Percentiles rank a stretch among this genome's conserved stretches.
Evolutionary conservation across 441 rosid species (phyloP).

Genomic region (Kokia cookei): DNA sequence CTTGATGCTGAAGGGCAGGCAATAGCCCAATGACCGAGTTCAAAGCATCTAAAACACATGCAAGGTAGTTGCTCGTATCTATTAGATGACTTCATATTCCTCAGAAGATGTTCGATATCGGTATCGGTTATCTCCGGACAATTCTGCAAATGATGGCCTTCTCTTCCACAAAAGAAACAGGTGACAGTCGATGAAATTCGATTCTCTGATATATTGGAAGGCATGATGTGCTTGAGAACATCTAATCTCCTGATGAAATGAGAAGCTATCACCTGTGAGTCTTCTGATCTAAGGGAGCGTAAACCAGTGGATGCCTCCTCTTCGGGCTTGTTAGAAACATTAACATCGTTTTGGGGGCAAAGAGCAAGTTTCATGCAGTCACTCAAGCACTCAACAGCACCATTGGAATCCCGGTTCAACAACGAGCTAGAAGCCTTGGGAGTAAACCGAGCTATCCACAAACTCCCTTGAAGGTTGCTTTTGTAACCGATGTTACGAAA

Average conservation of each 20-base stretch:
- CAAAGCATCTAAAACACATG: conserved; percentile 65
- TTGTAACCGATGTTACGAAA: conserved; percentile 22
- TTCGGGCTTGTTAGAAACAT: conserved; percentile 15
- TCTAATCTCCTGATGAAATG: conserved; percentile 69
- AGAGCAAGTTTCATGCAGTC: conserved; percentile 22
- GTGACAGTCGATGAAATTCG: conserved; percentile 21
- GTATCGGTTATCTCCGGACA: conserved; percentile 57
- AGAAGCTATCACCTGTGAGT: conserved; percentile 62
- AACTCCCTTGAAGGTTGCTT: conserved; percentile 45
- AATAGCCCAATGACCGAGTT: conserved; percentile 76
- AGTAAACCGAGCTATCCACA: conserved; percentile 76
- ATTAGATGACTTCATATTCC: conserved; percentile 29
- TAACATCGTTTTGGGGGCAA: conserved; percentile 11
- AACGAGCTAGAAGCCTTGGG: conserved; percentile 28
- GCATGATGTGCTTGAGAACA: conserved; percentile 48
- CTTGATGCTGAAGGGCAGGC: conserved; percentile 44
- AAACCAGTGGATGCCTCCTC: conserved; percentile 24
- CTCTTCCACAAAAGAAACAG: conserved; percentile 74
- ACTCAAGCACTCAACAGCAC: conserved; percentile 19
- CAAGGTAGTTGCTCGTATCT: conserved; percentile 34
- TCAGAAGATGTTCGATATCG: conserved; percentile 54
- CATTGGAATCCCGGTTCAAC: conserved; percentile 14
- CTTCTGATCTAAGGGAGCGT: conserved; percentile 33
- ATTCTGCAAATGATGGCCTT: conserved; percentile 53
- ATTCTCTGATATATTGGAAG: conserved; percentile 30